Evolutionary conservation across 768 basidiomycete species (phyloP).

Genomic region (Trametes maxima): DNA sequence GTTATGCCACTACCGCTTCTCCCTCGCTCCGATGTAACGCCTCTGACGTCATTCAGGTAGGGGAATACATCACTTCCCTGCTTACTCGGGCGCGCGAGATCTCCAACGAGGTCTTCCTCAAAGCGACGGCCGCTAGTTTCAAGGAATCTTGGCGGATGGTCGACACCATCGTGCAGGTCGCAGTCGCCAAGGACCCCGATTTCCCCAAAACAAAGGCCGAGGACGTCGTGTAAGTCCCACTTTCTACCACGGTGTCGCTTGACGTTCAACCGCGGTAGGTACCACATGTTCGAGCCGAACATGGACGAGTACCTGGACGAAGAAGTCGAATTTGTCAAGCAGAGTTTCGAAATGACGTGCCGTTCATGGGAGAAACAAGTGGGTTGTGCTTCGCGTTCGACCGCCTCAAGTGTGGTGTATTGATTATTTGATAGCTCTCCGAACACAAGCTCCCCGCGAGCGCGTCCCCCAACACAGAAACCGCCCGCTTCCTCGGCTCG

Average conservation of each 20-base stretch:
- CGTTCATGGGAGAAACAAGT: conserved; percentile 82
- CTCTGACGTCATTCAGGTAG: conserved; percentile 52
- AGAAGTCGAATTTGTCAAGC: conserved; percentile 83
- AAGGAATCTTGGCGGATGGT: conserved; percentile 87
- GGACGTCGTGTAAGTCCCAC: conserved; percentile 72
- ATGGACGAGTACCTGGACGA: conserved; percentile 99
- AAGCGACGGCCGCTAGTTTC: conserved; percentile 89
- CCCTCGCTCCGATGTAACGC: not conserved
- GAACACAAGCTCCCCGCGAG: conserved; percentile 24
- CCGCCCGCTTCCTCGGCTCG: conserved; percentile 74
- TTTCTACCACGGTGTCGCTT: not conserved
- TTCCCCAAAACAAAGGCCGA: conserved; percentile 63
- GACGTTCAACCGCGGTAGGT: conserved; percentile 48
- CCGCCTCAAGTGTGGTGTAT: not conserved
- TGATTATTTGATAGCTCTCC: conserved; percentile 22
- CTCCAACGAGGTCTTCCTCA: conserved; percentile 70
- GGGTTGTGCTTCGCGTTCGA: conserved; percentile 8
- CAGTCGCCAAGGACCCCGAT: conserved; percentile 42
- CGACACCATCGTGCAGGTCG: conserved; percentile 68
- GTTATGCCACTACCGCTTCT: not conserved
- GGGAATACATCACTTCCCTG: conserved; percentile 82
- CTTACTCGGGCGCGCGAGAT: conserved; percentile 78
- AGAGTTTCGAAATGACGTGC: conserved; percentile 71
- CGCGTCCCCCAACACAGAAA: conserved; percentile 13
- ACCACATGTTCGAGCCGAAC: conserved; percentile 92